Percentiles rank a stretch among this genome's conserved stretches.
phyloP scores from a whole-genome alignment of 352 stramenopile species.

The Phytophthora pinifolia region DNA sequence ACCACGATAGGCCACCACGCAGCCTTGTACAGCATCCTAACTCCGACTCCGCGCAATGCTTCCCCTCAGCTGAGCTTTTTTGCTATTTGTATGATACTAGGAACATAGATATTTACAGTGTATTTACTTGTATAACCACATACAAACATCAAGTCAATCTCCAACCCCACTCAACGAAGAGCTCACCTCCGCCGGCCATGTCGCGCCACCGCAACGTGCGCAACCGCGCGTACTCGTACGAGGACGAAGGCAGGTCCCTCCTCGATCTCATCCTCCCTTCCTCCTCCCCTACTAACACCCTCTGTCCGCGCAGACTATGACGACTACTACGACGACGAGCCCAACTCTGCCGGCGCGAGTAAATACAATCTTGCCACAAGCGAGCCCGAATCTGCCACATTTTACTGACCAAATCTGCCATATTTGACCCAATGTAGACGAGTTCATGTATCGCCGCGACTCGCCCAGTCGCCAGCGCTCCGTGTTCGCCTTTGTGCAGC shows the following conservation, averaged over 20 bases:
- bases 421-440: conserved; percentile 36
- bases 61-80: no score
- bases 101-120: no score
- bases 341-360: conserved; percentile 67
- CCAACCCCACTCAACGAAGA: no score
- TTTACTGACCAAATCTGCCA: conserved; percentile 12
- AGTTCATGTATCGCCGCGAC: conserved; percentile 84
- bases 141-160: no score
- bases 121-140: no score
- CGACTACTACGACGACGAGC: conserved; percentile 65
- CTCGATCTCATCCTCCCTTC: not conserved
- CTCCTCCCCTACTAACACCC: not conserved
- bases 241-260: conserved; percentile 67
- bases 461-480: conserved; percentile 74
- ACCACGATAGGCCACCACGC: no score
- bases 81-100: no score
- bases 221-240: conserved; percentile 89
- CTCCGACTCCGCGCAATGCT: no score
- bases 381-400: conserved; percentile 2
- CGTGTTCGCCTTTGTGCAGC: conserved; percentile 82
- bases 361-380: conserved; percentile 18
- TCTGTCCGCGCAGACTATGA: conserved; percentile 53
- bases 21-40: no score
- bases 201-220: conserved; percentile 84
- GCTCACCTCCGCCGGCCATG: conserved; percentile 38